Evolutionary conservation across 257 asterid genomes (phyloP), one percentile per base, ranked within the genome.

Genomic region (Primulina tabacum): DNA sequence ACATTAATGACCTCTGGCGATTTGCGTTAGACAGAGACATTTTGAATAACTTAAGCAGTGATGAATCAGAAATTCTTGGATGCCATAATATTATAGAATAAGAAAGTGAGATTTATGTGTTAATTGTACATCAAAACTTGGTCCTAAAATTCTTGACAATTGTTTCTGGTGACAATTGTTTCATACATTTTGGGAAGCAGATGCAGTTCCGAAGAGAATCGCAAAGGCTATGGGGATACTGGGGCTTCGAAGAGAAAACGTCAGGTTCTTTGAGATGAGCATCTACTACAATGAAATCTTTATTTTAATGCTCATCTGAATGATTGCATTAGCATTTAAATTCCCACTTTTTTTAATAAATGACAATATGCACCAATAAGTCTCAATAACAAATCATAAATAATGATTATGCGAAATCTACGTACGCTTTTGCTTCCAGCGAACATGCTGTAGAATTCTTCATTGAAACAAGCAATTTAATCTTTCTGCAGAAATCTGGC

Each of bases 171-270:
- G 56, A 50, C 11, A 29, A 11, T 1, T 16, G 14, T 64, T 24
- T 59, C 29, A 17, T 34, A 11, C 18, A 8, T 17, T 65, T 68
- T 34, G 37, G 38, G 50, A n/a, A 61, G 58, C 79, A 89, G 96
- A 70, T 17, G 88, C 93, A 40, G 85, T 91, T 65, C 95, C 95
- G 1, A 91, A 84, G 82, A 91, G 76, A 79, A 87, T 91, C 64
- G 85, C 81, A 24, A 90, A 89, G 70, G 71, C 77, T 60, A 91
- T 91, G 97, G 82, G 82, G 12, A 71, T 79, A 65, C 88, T 92
- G 0, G 84, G 84, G 57, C 84, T 91, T 79, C 87, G 79, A 57
- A 82, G 96, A 75, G 96, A 85, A 78, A 80, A 87, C 62, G 90
- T 91, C 97, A 91, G 95, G 97, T 87, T 64, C 64, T 67, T 68